Conservation (phyloP, 1,284 basidiomycete species). For the Caloboletus firmus region DNA sequence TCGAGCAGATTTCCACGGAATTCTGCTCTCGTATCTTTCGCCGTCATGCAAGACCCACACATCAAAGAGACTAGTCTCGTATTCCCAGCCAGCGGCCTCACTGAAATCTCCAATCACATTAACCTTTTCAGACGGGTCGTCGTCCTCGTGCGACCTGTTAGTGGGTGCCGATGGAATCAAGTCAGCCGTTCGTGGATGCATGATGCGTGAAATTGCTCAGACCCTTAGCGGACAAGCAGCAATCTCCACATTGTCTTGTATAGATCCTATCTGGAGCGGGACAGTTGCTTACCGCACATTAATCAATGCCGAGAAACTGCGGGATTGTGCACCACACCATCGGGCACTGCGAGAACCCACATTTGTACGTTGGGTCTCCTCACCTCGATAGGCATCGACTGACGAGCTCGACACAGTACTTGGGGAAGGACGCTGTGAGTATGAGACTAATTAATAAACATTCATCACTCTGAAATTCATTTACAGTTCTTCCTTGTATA, state of each 20-base stretch:
- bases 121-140: conserved; percentile 46
- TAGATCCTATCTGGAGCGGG: conserved; percentile 46
- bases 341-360: conserved; percentile 30
- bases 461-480: conserved; percentile 2
- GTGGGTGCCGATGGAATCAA: conserved; percentile 56
- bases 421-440: conserved; percentile 31
- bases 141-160: conserved; percentile 46
- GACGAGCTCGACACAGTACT: conserved; percentile 21
- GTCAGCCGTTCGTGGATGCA: conserved; percentile 45
- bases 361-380: conserved; percentile 21
- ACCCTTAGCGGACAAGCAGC: conserved; percentile 14
- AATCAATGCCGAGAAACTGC: conserved; percentile 38
- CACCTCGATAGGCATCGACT: not conserved
- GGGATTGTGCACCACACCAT: conserved; percentile 38
- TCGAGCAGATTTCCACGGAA: conserved; percentile 45
- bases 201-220: conserved; percentile 37
- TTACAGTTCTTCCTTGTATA: conserved; percentile 29
- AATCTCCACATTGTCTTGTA: conserved; percentile 21
- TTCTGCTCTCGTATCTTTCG: conserved; percentile 38
- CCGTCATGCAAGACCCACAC: conserved; percentile 35
- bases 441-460: not conserved
- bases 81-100: conserved; percentile 31
- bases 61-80: conserved; percentile 42
- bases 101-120: conserved; percentile 34
- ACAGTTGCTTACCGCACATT: conserved; percentile 42